These are phyloP conservation scores for Peronospora tabacina DNA, from an alignment of 352 stramenopile species.

Conservation along the genomic window DNA sequence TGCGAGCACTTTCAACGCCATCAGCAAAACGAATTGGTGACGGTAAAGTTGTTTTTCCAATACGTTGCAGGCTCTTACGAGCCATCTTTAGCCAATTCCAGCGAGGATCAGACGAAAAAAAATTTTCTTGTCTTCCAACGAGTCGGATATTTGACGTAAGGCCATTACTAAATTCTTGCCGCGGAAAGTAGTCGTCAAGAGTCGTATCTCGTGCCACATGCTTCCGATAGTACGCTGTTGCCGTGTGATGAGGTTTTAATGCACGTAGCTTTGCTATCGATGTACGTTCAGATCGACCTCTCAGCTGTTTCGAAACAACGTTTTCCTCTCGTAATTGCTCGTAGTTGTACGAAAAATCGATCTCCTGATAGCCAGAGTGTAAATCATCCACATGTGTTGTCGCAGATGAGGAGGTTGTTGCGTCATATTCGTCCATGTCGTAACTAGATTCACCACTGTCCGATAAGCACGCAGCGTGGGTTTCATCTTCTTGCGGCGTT, in stretches of 20 bases:
- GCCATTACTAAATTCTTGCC: conserved; percentile 5
- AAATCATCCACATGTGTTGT: neutral
- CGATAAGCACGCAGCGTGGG: conserved; percentile 14
- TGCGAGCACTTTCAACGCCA: conserved; percentile 2
- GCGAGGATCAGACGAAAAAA: conserved; percentile 32
- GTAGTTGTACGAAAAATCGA: conserved; percentile 19
- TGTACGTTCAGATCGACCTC: neutral
- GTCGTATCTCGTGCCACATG: conserved; percentile 18
- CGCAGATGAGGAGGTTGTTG: neutral
- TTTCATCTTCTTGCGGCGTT: conserved; percentile 8
- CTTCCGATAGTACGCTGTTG: conserved; percentile 3
- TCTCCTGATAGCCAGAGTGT: conserved; percentile 1
- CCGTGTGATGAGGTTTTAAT: neutral
- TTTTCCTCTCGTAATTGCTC: neutral
- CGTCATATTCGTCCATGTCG: conserved; percentile 8
- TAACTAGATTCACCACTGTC: conserved; percentile 19
- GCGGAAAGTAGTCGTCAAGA: conserved; percentile 33
- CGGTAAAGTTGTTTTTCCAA: neutral
- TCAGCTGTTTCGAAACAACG: neutral
- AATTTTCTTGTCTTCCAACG: conserved; percentile 26
- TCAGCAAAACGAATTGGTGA: conserved; percentile 3
- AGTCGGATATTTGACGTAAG: conserved; percentile 37
- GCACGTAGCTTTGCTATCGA: neutral
- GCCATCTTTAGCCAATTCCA: conserved; percentile 44
- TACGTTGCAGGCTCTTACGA: conserved; percentile 25